Percentiles rank a stretch among this genome's conserved stretches.
phyloP scores from a whole-genome alignment of 768 basidiomycete genomes.

The Tubosaeta sp. region DNA sequence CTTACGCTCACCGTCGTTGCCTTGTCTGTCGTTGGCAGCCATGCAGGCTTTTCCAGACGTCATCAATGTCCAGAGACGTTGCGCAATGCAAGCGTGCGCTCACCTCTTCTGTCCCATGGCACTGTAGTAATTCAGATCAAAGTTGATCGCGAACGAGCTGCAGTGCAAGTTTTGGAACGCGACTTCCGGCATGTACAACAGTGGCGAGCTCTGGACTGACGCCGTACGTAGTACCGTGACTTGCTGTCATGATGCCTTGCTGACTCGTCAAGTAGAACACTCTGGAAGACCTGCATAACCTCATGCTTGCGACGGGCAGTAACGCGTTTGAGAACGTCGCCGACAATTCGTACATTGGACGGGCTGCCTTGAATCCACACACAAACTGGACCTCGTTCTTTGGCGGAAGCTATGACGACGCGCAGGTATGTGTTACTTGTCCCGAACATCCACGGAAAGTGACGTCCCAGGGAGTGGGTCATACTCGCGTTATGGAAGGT shows the following conservation, averaged over 20 bases:
- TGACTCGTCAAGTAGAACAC: slow-evolving; percentile 39
- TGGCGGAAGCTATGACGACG: slow-evolving; percentile 50
- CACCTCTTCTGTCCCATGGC: too few species aligned
- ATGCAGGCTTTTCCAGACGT: neutral
- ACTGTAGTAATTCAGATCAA: neutral
- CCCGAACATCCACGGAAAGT: too few species aligned
- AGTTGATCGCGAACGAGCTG: slow-evolving; percentile 26
- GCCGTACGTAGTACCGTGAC: slow-evolving; percentile 35
- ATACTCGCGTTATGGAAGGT: slow-evolving; percentile 57
- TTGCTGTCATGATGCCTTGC: neutral
- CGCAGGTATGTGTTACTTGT: slow-evolving; percentile 34
- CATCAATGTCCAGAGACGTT: slow-evolving; percentile 8
- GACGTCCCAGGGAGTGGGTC: slow-evolving; percentile 41
- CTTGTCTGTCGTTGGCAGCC: slow-evolving; percentile 1
- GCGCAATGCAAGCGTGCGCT: slow-evolving; percentile 9
- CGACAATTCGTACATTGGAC: slow-evolving; percentile 44
- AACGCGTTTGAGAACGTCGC: slow-evolving; percentile 38
- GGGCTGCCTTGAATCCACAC: slow-evolving; percentile 34
- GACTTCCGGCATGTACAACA: slow-evolving; percentile 40
- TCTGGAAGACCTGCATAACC: slow-evolving; percentile 52
- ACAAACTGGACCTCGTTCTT: slow-evolving; percentile 44
- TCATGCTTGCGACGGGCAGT: slow-evolving; percentile 49
- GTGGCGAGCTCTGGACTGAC: slow-evolving; percentile 54
- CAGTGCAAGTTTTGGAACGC: slow-evolving; percentile 39
- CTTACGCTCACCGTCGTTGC: neutral